These are phyloP conservation scores for Scleroderma bovista DNA, from an alignment of 768 basidiomycete genomes.

Conservation along the genomic window DNA sequence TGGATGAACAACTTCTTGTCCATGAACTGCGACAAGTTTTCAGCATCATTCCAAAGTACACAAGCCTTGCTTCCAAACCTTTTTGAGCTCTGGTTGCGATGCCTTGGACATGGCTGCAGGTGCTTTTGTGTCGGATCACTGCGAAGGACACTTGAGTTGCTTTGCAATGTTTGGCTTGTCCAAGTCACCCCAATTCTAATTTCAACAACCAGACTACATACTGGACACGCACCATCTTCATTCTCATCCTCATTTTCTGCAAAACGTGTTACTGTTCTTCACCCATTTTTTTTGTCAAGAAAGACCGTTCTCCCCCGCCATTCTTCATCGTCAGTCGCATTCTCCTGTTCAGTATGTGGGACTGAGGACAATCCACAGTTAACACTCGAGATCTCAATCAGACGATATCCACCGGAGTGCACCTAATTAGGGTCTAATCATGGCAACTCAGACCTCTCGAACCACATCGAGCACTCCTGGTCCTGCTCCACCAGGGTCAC, in stretches of 20 bases:
- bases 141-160: slow-evolving; percentile 12
- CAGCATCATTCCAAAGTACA: not conserved
- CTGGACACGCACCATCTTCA: not conserved
- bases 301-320: too few relatives aligned
- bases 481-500: slow-evolving; percentile 22
- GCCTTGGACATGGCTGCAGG: slow-evolving; percentile 74
- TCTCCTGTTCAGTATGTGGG: not conserved
- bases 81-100: slow-evolving; percentile 96
- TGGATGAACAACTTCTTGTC: slow-evolving; percentile 96
- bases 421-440: slow-evolving; percentile 16
- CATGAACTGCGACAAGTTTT: slow-evolving; percentile 69
- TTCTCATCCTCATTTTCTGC: not conserved
- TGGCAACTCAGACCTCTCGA: slow-evolving; percentile 39
- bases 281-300: too few relatives aligned
- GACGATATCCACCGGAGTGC: not conserved
- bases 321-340: slow-evolving; percentile 11
- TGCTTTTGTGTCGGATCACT: not conserved
- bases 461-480: slow-evolving; percentile 22
- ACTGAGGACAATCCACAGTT: slow-evolving; percentile 13
- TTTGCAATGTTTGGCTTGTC: slow-evolving; percentile 29
- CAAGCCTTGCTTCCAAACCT: slow-evolving; percentile 47
- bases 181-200: not conserved
- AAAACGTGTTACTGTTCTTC: too few relatives aligned
- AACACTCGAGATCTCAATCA: slow-evolving; percentile 1
- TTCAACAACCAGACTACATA: not conserved